Base-by-base conservation (phyloP, 768 basidiomycete species). In the Melanogaster broomeanus region DNA sequence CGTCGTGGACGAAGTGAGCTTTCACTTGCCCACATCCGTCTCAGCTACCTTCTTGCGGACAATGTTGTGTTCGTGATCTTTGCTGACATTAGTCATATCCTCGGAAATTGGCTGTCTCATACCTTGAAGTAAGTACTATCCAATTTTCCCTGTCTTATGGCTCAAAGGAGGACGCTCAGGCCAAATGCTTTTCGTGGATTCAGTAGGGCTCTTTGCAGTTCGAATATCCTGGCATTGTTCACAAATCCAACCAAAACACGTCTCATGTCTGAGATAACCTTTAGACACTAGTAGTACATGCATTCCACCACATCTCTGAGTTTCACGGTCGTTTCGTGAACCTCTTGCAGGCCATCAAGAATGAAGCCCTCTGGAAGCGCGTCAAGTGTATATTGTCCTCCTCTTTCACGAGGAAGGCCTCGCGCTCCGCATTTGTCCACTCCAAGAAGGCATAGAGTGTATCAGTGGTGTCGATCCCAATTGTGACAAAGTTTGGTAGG, bases 251-350 rank as follows among this genome's bases (percentile, higher is more conserved):
- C 28, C 43, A 33, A 98, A 97, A 99, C 65, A 98, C 96, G 0
- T 99, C n/a, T 99, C 73, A 99, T 99, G 86, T 90, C 90, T 37
- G 97, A 97, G 72, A 98, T n/a, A n/a, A n/a, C n/a, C n/a, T n/a
- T n/a, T n/a, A n/a, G n/a, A n/a, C n/a, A n/a, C n/a, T n/a, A n/a
- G n/a, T n/a, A n/a, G n/a, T n/a, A n/a, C n/a, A n/a, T n/a, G n/a
- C n/a, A n/a, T n/a, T n/a, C n/a, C n/a, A n/a, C n/a, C n/a, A n/a
- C n/a, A n/a, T n/a, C n/a, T n/a, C n/a, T n/a, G 25, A 27, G 25
- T 27, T 27, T 27, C n/a, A n/a, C n/a, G n/a, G n/a, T n/a, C n/a
- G n/a, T n/a, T n/a, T n/a, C n/a, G n/a, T 27, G 25, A 27, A 27
- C 8, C 4, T 8, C 25, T 27, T 8, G 12, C 33, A 34, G 3